Base-by-base conservation (phyloP, 371 early-diverging fungal species). In the Entomophthora muscae region DNA sequence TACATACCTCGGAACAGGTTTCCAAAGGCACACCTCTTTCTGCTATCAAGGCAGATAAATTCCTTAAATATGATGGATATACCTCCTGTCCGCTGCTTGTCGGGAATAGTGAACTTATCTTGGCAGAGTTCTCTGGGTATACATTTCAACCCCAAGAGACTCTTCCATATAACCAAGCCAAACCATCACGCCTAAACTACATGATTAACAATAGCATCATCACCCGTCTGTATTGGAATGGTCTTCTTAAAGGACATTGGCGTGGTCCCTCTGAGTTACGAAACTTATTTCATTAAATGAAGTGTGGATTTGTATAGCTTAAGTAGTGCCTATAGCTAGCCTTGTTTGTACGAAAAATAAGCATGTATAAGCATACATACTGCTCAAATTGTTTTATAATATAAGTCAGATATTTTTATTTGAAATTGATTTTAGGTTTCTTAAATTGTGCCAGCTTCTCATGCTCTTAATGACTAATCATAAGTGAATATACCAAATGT, bases 61-160 rank as follows among this genome's bases (percentile, higher is more conserved):
- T 67, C 54, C 66, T 72, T 23, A 66, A 70, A 57, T 89, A 89
- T 66, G 82, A 86, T 64, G 93, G 93, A 57, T 92, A 92, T 73
- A 88, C 91, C 53, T 79, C 81, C 64, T 92, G 92, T 67, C 92
- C 92, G 27, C 75, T 84, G 69, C 71, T 86, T 52, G 82, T 82
- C 28, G 91, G 90, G 24, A 82, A 82, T 58, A 79, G 86, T 66
- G 79, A 86, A 72, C 69, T 92, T 42, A 84, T 92, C 51, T 74
- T 92, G 69, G 92, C 92, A 24, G 92, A 92, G 70, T 92, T 92
- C 72, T 83, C 83, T 28, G 91, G 90, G n/a, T 91, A 85, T 71
- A 80, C 85, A 29, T 82, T 83, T 12, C 64, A 77, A 54, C 90
- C 90, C 42, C 72, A 79, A 57, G 91, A 91, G 71, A 91, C 92